Conservation (phyloP, 441 rosid species). For the Eugenia klotzschiana region DNA sequence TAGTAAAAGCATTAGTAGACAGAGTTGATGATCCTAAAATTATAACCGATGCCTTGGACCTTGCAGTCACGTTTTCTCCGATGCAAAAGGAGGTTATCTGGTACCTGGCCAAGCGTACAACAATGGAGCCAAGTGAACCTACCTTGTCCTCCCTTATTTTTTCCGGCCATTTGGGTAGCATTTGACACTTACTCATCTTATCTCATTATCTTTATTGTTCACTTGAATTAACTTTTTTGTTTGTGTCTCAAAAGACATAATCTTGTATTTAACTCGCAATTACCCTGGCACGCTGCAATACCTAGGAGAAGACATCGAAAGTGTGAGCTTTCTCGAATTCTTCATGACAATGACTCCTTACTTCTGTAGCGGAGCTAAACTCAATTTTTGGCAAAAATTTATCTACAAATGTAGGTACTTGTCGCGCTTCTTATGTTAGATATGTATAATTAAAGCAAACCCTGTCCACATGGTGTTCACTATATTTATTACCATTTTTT, state of each 20-base stretch:
- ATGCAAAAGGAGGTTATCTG: neutral
- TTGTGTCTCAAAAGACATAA: neutral
- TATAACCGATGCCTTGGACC: fast-evolving
- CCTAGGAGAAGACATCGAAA: fast-evolving
- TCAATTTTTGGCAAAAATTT: neutral
- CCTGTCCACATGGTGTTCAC: neutral
- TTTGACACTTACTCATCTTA: neutral
- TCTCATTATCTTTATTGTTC: neutral
- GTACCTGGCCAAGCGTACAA: neutral
- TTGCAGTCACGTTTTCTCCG: fast-evolving
- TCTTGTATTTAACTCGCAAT: neutral
- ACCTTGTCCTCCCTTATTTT: fast-evolving
- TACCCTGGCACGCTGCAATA: fast-evolving
- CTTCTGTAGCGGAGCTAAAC: neutral
- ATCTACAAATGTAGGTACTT: neutral
- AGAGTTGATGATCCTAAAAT: fast-evolving
- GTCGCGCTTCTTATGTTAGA: neutral
- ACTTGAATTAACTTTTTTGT: neutral
- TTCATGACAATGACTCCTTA: neutral
- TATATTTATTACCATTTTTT: neutral
- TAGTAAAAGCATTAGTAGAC: neutral
- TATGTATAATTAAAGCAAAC: neutral
- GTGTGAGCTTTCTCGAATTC: fast-evolving
- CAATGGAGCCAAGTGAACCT: no score
- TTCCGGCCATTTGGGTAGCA: neutral